Evolutionary conservation across 495 filamentous ascomycete genomes (phyloP), one percentile per base, ranked within the genome.

Genomic region (Penicillium crystallinum): DNA sequence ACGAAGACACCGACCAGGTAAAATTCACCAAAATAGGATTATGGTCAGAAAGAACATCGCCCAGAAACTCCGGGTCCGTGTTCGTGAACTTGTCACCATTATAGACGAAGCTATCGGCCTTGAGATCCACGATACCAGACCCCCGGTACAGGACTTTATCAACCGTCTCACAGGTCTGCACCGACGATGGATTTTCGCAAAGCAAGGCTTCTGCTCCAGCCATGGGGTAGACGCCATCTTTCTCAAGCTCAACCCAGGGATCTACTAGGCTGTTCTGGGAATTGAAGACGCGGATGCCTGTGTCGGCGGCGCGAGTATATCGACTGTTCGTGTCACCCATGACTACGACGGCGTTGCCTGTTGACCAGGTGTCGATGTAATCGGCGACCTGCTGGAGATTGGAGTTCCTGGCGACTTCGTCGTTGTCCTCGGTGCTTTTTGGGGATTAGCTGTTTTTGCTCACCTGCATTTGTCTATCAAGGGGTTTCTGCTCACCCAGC

Each of bases 131-230:
- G 1, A 79, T 56, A 6, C 69, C 65, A 25, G 74, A 73, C 4
- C 70, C 70, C 10, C 82, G 73, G 61, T 82, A 84, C 42, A 84
- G 72, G 36, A 84, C 74, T 63, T 85, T 86, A 55, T 86, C 83
- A 14, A 86, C 78, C 2, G 75, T 78, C 66, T 85, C 82, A 60
- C 83, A 86, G 4, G 54, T 63, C 46, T 74, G 64, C 17, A 58
- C 72, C 4, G 64, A 56, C 34, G 74, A 72, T 1, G 80, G 77
- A 56, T 81, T 78, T 21, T 63, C 69, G 57, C 81, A 84, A 4
- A 75, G 25, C 14, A 55, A 14, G 7, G 63, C 59, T 30, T 61
- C 50, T 0, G 64, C 64, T 19, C 76, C 75, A 4, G 62, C 55
- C 0, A 61, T 62, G 0, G 82, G 81, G 7, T 75, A 62, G 0